phyloP scores from a whole-genome alignment of 192 early-diverging fungal genomes.

The Gamsiella multidivaricata region DNA sequence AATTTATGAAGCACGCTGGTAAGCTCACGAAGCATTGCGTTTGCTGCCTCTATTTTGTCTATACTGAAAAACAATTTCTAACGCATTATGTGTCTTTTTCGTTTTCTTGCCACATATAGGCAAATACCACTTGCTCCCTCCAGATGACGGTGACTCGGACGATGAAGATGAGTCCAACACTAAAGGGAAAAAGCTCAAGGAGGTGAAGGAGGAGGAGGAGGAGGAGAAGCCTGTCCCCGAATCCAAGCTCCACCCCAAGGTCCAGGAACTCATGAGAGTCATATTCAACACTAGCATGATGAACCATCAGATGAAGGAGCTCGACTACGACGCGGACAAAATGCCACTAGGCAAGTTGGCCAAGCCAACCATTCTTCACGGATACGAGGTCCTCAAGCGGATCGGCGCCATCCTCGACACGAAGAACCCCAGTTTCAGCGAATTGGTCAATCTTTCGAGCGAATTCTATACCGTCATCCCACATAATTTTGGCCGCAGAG shows the following conservation, averaged over 20 bases:
- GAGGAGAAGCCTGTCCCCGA: conserved; percentile 39
- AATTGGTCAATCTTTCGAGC: conserved; percentile 53
- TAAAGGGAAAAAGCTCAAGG: conserved; percentile 4
- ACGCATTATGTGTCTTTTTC: too few relatives aligned
- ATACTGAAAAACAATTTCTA: neutral
- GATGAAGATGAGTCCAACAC: conserved; percentile 37
- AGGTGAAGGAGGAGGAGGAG: conserved; percentile 28
- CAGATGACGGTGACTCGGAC: conserved; percentile 71
- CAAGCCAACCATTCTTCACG: conserved; percentile 67
- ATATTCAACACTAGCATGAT: conserved; percentile 77
- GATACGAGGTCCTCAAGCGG: conserved; percentile 66
- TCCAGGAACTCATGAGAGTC: conserved; percentile 72
- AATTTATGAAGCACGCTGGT: conserved; percentile 33
- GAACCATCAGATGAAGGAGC: conserved; percentile 65
- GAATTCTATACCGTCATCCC: conserved; percentile 82
- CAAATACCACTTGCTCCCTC: conserved; percentile 73
- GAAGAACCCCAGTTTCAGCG: neutral
- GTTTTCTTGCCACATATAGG: conserved; percentile 12
- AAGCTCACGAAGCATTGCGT: neutral
- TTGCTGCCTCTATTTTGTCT: neutral
- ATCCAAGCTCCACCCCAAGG: conserved; percentile 56
- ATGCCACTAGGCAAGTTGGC: conserved; percentile 83
- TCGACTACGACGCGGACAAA: conserved; percentile 80
- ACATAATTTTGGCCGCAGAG: conserved; percentile 62
- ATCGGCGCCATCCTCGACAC: conserved; percentile 59